These are phyloP conservation scores for Heritiera fomes DNA, from an alignment of 345 rosid species.

Conservation along the genomic window DNA sequence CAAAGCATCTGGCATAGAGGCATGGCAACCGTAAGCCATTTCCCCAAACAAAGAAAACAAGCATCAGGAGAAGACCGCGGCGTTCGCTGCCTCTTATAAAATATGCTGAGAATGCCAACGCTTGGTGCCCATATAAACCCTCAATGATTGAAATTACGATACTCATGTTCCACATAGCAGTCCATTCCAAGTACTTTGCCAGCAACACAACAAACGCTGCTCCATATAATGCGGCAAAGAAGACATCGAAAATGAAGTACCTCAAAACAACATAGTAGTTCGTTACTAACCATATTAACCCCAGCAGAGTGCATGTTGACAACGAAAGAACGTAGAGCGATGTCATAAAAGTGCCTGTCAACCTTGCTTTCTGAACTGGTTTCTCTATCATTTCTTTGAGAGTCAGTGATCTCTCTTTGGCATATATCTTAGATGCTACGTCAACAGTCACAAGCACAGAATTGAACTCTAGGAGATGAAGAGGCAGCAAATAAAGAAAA, in stretches of 20 bases:
- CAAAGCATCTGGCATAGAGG: slow-evolving; percentile 29
- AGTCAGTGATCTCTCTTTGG: slow-evolving; percentile 2
- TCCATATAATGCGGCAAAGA: no score
- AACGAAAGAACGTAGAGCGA: slow-evolving; percentile 21
- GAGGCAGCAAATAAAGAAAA: slow-evolving; percentile 24
- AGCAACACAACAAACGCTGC: no score
- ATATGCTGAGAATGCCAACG: slow-evolving; percentile 20
- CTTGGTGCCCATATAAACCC: no score
- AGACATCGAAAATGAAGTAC: no score
- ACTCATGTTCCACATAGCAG: neutral
- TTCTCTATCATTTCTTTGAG: slow-evolving; percentile 18
- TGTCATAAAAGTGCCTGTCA: slow-evolving; percentile 17
- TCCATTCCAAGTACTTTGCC: no score
- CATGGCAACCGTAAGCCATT: slow-evolving; percentile 34
- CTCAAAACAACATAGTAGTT: no score
- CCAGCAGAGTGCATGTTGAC: slow-evolving; percentile 25
- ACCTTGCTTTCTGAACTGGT: neutral
- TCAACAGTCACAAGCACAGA: neutral
- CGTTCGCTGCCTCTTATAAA: slow-evolving; percentile 30
- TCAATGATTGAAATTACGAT: no score
- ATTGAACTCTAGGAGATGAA: slow-evolving; percentile 31
- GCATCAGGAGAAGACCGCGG: slow-evolving; percentile 33
- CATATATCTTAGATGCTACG: slow-evolving; percentile 20
- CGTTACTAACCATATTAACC: slow-evolving; percentile 30
- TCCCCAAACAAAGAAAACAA: slow-evolving; percentile 33